Base-by-base conservation (phyloP, 2,329 filamentous ascomycete genomes). In the Arthroderma uncinatum region DNA sequence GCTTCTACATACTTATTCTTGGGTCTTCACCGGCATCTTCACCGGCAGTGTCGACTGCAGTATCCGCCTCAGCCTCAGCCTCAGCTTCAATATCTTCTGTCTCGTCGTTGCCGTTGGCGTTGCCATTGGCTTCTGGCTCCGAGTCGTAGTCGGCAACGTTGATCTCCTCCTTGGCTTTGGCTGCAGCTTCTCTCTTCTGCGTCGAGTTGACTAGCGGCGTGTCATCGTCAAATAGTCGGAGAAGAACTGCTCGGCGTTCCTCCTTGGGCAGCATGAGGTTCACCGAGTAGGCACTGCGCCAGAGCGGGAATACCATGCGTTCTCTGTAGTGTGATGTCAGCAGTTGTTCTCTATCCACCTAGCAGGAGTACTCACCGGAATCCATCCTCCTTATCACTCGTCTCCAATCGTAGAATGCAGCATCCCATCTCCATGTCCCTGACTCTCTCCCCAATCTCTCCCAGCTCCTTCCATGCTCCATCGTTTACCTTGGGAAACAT, bases 261-360 rank as follows among this genome's bases (percentile, higher is more conserved):
- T 98, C 93, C 76, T 98, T 98, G 53, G 93, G 92, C 67, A 98
- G 78, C 93, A 98, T 98, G 56, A 98, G 81, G 71, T 98, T 98
- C 59, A 97, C 79, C 19, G 87, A 92, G 64, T 91, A 85, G 60
- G 95, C 81, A 69, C 90, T 94, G 73, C 94, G 86, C 93, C 93
- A 98, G 28, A 98, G 76, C 2, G 93, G 93, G 16, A 98, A 79
- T 1, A 92, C 87, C 82, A 96, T 89, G 25, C 82, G 78, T 75
- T 97, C 92, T 55, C 75, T 77, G 56, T 48, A 23, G 23, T 12
- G 57, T n/a, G 9, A 53, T 25, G 21, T 47, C 36, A 21, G 28
- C 40, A 7, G 23, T 3, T 57, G n/a, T 39, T 8, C 42, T 40
- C 7, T 30, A 21, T 12, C 9, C 28, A n/a, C 8, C 30, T 30